Conservation (phyloP, 192 early-diverging fungal species). For the Entomortierella parvispora region DNA sequence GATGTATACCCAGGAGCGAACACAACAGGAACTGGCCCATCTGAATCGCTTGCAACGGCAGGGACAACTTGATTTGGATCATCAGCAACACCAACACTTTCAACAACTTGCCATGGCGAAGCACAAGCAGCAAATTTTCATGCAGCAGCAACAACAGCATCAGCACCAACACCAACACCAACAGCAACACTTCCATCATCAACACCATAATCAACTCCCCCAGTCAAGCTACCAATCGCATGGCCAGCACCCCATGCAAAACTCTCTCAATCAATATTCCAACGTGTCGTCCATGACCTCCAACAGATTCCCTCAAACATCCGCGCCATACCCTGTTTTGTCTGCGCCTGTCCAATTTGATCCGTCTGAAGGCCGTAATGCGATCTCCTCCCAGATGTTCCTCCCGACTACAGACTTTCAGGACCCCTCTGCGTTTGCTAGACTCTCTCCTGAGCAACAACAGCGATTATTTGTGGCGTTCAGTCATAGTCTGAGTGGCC, state of each 20-base stretch:
- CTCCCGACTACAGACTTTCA: conserved; percentile 9
- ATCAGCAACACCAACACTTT: conserved; percentile 29
- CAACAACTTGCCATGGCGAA: conserved; percentile 37
- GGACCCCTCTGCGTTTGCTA: conserved; percentile 28
- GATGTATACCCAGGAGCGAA: conserved; percentile 42
- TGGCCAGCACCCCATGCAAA: conserved; percentile 8
- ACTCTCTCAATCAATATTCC: no score
- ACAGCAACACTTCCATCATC: conserved; percentile 9
- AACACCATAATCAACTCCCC: conserved; percentile 2
- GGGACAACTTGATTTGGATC: conserved; percentile 17
- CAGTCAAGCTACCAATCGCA: no score
- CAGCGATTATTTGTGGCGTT: conserved; percentile 30
- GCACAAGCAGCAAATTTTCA: conserved; percentile 37
- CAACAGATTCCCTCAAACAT: no score
- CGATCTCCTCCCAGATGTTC: no score
- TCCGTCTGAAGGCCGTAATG: no score
- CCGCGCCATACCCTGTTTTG: no score
- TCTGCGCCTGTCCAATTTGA: no score
- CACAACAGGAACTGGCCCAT: conserved; percentile 29
- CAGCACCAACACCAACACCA: conserved; percentile 9
- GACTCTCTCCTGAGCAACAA: conserved; percentile 18
- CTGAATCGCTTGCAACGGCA: conserved; percentile 26
- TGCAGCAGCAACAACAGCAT: conserved; percentile 11
- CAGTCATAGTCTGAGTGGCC: conserved; percentile 25
- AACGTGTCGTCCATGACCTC: no score